Base-by-base conservation (phyloP, 2,329 filamentous ascomycete species). In the Dryadomyces quercivorus region DNA sequence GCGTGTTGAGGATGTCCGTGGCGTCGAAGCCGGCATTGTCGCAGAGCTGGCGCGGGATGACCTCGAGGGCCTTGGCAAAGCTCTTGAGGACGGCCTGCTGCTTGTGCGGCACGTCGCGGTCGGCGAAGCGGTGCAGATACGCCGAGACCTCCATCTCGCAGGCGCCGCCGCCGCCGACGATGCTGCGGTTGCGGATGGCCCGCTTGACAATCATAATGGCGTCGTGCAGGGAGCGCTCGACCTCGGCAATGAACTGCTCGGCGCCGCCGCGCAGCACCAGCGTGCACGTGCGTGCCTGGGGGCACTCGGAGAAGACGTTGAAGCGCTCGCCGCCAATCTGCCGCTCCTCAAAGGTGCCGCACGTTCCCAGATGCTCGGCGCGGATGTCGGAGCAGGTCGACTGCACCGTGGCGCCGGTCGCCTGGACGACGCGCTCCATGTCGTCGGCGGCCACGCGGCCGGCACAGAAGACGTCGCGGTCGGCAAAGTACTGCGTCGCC, bases 181-280 rank as follows among this genome's bases (percentile, higher is more conserved):
- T 95, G 67, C 82, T 87, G 66, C 85, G 85, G 77, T 97, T 95
- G 75, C 88, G 89, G 71, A 97, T 89, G 31, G 93, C 89, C 58
- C 94, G 90, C 82, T 97, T 97, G 67, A 98, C 93, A 65, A 98
- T 95, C 93, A 98, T 98, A 72, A 98, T 97, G 63, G 93, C 93
- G 66, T 98, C 93, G 76, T 98, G 93, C 61, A 98, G 80, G 67
- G 89, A 95, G 60, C 93, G 88, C 76, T 98, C 93, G 1, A 96
- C 93, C 71, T 98, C 93, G 56, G 93, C 93, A 64, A 98, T 98
- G 74, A 98, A 98, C 70, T 98, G 93, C 75, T 98, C 93, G 40
- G 93, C 93, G 61, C 93, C 93, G 65, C 93, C 93, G 66, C 93
- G 88, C 59, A 98, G 84, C 44, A 98, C 84, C 20, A 98, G 77